phyloP scores from a whole-genome alignment of 2,329 filamentous ascomycete genomes.

The Stagonosporopsis vannaccii region DNA sequence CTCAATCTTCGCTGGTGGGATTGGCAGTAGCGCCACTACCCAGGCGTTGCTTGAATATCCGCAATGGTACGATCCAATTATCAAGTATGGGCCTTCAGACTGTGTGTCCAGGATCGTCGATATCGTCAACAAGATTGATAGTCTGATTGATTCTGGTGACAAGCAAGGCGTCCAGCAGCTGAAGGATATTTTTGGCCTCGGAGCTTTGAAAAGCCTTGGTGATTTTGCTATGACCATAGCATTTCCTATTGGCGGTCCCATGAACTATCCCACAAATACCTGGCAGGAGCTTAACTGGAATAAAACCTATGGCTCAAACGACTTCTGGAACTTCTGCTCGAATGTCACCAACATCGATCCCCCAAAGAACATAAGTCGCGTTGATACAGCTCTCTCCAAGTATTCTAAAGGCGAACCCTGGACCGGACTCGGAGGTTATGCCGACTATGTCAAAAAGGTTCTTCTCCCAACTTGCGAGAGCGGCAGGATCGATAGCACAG shows the following conservation, averaged over 20 bases:
- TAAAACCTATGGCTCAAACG: slow-evolving; percentile 50
- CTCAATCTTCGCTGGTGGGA: slow-evolving; percentile 57
- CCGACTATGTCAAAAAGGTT: slow-evolving; percentile 58
- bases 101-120: slow-evolving; percentile 58
- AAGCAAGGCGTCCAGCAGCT: slow-evolving; percentile 54
- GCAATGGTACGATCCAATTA: slow-evolving; percentile 60
- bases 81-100: slow-evolving; percentile 59
- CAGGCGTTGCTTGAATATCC: slow-evolving; percentile 55
- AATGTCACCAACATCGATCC: slow-evolving; percentile 59
- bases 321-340: slow-evolving; percentile 62
- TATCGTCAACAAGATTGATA: slow-evolving; percentile 60
- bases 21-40: slow-evolving; percentile 57
- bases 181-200: slow-evolving; percentile 59
- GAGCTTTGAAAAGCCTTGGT: slow-evolving; percentile 53
- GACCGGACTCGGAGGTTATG: slow-evolving; percentile 61
- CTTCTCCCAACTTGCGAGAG: slow-evolving; percentile 54
- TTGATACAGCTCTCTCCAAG: slow-evolving; percentile 57
- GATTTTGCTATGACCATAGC: slow-evolving; percentile 60
- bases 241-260: slow-evolving; percentile 56
- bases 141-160: slow-evolving; percentile 54
- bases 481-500: slow-evolving; percentile 53
- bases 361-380: slow-evolving; percentile 52
- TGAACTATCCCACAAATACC: slow-evolving; percentile 59
- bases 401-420: slow-evolving; percentile 60
- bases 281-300: slow-evolving; percentile 65